Conservation (phyloP, 352 stramenopile species). For the Phytophthora multivora region DNA sequence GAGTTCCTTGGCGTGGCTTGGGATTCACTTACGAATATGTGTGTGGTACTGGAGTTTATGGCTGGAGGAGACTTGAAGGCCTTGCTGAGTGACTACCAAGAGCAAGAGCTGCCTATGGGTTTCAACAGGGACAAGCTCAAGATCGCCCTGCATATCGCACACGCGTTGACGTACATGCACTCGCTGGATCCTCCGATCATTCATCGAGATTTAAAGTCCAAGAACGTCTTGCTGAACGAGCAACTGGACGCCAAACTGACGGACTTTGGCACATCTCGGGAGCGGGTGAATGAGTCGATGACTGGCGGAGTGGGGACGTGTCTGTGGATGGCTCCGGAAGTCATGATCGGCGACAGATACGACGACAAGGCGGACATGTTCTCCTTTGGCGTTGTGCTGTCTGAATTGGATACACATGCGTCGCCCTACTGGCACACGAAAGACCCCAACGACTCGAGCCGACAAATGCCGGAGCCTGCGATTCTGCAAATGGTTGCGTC, state of each 20-base stretch:
- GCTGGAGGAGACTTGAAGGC: conserved; percentile 54
- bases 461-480: conserved; percentile 37
- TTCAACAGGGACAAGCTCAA: conserved; percentile 41
- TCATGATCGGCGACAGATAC: conserved; percentile 45
- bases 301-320: conserved; percentile 41
- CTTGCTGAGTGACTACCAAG: conserved; percentile 36
- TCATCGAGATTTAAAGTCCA: conserved; percentile 60
- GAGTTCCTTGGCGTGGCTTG: conserved; percentile 57
- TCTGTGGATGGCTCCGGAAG: conserved; percentile 49
- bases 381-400: conserved; percentile 48
- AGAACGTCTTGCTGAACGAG: conserved; percentile 49
- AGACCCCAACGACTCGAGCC: conserved; percentile 27
- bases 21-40: conserved; percentile 50
- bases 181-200: conserved; percentile 40
- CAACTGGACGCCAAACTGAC: conserved; percentile 47
- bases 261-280: conserved; percentile 46
- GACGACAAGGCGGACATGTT: conserved; percentile 52
- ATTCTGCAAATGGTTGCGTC: conserved; percentile 53
- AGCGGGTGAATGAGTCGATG: conserved; percentile 36
- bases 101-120: conserved; percentile 21
- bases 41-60: conserved; percentile 64
- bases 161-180: conserved; percentile 53
- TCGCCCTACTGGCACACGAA: conserved; percentile 36
- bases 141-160: conserved; percentile 41
- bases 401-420: conserved; percentile 36